Percentiles rank a stretch among this genome's conserved stretches.
Evolutionary conservation across 768 basidiomycete genomes (phyloP).

Genomic region (Termitomyces sp.): DNA sequence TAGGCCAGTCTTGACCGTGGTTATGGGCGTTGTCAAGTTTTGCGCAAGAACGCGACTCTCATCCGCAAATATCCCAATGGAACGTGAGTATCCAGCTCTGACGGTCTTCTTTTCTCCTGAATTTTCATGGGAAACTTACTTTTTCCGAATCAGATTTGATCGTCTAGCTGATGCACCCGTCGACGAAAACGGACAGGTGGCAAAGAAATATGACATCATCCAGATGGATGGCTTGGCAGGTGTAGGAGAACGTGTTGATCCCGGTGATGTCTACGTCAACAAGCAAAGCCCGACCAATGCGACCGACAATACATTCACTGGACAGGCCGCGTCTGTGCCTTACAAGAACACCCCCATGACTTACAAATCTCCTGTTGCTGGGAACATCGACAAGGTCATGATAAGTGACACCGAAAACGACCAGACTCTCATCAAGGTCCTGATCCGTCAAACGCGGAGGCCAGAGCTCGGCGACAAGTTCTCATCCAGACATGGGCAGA

Average conservation of each 20-base stretch:
- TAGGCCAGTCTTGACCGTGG: conserved; percentile 95
- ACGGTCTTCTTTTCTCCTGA: not conserved
- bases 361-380: conserved; percentile 91
- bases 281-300: conserved; percentile 95
- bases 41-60: conserved; percentile 91
- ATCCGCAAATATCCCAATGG: conserved; percentile 97
- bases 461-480: conserved; percentile 99
- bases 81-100: conserved; percentile 55
- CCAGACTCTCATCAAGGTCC: conserved; percentile 93
- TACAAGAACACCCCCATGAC: conserved; percentile 92
- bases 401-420: conserved; percentile 96
- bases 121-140: not conserved
- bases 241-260: conserved; percentile 90
- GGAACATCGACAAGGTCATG: conserved; percentile 97
- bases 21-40: conserved; percentile 95
- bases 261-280: conserved; percentile 92
- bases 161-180: conserved; percentile 89
- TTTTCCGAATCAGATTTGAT: conserved; percentile 57
- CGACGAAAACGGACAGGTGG: conserved; percentile 72
- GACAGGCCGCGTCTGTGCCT: conserved; percentile 74
- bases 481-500: conserved; percentile 96
- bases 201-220: conserved; percentile 87
- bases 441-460: conserved; percentile 93
- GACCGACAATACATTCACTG: conserved; percentile 85
- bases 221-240: conserved; percentile 92